Evolutionary conservation across 192 early-diverging fungal species (phyloP).

Genomic region (Obelidium mucronatum): DNA sequence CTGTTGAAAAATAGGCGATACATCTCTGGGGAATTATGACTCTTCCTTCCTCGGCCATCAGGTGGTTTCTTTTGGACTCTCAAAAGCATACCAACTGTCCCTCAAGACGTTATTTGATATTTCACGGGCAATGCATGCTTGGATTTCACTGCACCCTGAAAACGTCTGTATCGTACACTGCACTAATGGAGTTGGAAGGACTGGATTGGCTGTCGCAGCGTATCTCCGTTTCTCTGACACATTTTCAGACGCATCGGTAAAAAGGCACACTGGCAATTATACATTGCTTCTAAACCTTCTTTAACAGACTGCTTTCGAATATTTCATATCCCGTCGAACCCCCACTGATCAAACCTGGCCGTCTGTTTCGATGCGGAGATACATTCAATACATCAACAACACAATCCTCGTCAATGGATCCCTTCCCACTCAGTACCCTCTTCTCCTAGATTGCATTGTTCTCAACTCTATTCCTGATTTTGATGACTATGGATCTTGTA

Average conservation of each 20-base stretch:
- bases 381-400: slow-evolving; percentile 64
- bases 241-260: slow-evolving; percentile 50
- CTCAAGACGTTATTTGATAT: slow-evolving; percentile 61
- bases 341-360: slow-evolving; percentile 48
- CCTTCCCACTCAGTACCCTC: slow-evolving; percentile 52
- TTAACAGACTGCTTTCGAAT: slow-evolving; percentile 55
- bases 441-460: slow-evolving; percentile 52
- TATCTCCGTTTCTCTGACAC: slow-evolving; percentile 55
- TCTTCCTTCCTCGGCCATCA: slow-evolving; percentile 54
- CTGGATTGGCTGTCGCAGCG: slow-evolving; percentile 55
- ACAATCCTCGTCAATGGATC: slow-evolving; percentile 53
- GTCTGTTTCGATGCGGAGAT: slow-evolving; percentile 53
- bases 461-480: slow-evolving; percentile 55
- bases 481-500: slow-evolving; percentile 39
- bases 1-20: slow-evolving; percentile 41
- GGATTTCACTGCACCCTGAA: slow-evolving; percentile 52
- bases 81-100: slow-evolving; percentile 59
- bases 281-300: too few relatives aligned
- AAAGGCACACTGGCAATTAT: too few relatives aligned
- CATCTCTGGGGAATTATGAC: slow-evolving; percentile 58
- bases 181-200: slow-evolving; percentile 55
- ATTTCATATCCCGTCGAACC: slow-evolving; percentile 51
- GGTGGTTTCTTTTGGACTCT: slow-evolving; percentile 52
- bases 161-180: slow-evolving; percentile 66
- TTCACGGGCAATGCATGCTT: slow-evolving; percentile 60